These are phyloP conservation scores for Neonectria sp. DNA, from an alignment of 2,329 filamentous ascomycete species.

Conservation along the genomic window DNA sequence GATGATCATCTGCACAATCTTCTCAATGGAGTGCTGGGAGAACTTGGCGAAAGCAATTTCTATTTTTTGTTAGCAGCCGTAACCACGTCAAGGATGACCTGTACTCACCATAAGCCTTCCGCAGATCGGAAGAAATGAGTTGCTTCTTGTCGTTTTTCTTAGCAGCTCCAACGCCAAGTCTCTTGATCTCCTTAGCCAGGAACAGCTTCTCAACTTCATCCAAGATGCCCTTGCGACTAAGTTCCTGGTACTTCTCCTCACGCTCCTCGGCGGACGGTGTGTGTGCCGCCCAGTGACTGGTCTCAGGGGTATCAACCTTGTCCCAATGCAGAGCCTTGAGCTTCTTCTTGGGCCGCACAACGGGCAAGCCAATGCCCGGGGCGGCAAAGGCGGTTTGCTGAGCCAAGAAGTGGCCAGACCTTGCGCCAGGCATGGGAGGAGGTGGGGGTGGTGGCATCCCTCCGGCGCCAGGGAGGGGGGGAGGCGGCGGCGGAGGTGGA, in stretches of 20 bases:
- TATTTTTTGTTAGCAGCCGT: conserved; percentile 53
- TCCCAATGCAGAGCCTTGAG: conserved; percentile 99
- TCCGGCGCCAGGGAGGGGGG: conserved; percentile 59
- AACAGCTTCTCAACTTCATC: conserved; percentile 99
- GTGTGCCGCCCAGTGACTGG: conserved; percentile 93
- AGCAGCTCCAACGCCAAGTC: conserved; percentile 78
- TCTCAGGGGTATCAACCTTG: conserved; percentile 93
- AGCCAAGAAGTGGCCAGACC: conserved; percentile 83
- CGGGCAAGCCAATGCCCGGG: conserved; percentile 77
- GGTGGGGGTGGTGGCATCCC: conserved; percentile 69
- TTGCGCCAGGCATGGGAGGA: conserved; percentile 76
- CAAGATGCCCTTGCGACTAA: conserved; percentile 94
- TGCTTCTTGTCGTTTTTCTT: conserved; percentile 98
- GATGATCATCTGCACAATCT: conserved; percentile 92
- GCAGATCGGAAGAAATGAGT: conserved; percentile 91
- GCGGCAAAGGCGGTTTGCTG: conserved; percentile 71
- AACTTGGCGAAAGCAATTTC: conserved; percentile 96
- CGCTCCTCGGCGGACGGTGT: conserved; percentile 88
- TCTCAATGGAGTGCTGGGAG: conserved; percentile 86
- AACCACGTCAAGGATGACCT: not conserved
- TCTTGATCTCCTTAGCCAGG: conserved; percentile 96
- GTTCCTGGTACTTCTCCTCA: conserved; percentile 95
- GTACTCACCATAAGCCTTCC: conserved; percentile 83
- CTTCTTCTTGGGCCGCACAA: conserved; percentile 97
- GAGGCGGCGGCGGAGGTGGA: conserved; percentile 56